Evolutionary conservation across 305 asterid genomes (phyloP), one percentile per base, ranked within the genome.

Genomic region (Fraxinus latifolia): DNA sequence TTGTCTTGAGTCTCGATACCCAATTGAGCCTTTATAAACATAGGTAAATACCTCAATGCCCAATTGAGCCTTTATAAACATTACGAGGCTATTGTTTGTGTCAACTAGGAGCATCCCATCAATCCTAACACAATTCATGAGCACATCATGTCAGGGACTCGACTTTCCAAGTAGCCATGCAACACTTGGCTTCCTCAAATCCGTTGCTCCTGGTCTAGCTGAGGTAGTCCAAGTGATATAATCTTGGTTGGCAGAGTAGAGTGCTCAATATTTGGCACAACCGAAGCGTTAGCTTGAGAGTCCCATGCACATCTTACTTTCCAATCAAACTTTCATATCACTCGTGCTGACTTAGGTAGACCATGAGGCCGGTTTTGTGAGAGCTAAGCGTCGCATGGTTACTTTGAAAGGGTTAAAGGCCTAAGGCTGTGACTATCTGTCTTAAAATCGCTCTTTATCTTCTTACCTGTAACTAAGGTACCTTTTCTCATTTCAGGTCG

Each of bases 401-500:
- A 65, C 73, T 65, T 60, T 5, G 4, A 67, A 67, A 67, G 36
- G 33, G n/a, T 67, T 25, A 9, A 67, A 36, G 11, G 36, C 7
- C 32, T 27, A 12, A 23, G 71, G 72, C 15, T 21, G 33, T 62
- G 72, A 23, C 71, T 15, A 8, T 3, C 72, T 9, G n/a, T 62
- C 32, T 21, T 29, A 27, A 67, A 67, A 67, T 67, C 21, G 7
- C 29, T 70, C 75, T 12, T 82, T 23, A 53, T 55, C 74, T 58
- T 72, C n/a, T 58, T 58, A 31, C 1, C 42, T 21, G 0, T 58
- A 11, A 5, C 9, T 81, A 71, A 85, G 36, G 15, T n/a, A 39
- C 39, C 5, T 78, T 58, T 75, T 77, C 55, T 74, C 23, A n/a
- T 88, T 81, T 37, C 94, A 96, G 99, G 95, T 96, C 77, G 98